A percentile compares a stretch with the other conserved stretches of the same genome.
These are phyloP conservation scores for Ceratobasidium sp. DNA, from an alignment of 1,284 basidiomycete species.

Conservation along the genomic window DNA sequence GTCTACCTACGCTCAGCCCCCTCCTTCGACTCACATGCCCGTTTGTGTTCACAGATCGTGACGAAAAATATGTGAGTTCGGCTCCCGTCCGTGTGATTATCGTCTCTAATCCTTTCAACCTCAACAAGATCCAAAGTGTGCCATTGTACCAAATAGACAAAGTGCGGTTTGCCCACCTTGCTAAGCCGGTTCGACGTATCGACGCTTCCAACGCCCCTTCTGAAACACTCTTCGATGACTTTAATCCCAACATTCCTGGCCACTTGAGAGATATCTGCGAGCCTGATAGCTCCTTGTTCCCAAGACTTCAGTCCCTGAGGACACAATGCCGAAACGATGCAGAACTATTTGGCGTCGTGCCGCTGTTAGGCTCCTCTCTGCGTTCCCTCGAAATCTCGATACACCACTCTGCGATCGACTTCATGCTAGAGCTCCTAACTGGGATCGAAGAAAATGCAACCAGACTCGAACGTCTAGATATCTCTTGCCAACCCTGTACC, in stretches of 20 bases:
- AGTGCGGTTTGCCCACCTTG: background rate
- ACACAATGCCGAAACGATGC: conserved; percentile 35
- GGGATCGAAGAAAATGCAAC: conserved; percentile 11
- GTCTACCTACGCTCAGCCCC: conserved; percentile 13
- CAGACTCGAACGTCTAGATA: conserved; percentile 13
- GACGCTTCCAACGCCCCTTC: conserved; percentile 15
- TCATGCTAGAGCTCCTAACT: conserved; percentile 21
- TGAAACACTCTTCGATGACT: conserved; percentile 18
- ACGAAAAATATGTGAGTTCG: conserved; percentile 22
- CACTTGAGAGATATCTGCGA: conserved; percentile 22
- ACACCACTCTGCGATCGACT: conserved; percentile 34
- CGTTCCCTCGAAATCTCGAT: conserved; percentile 21
- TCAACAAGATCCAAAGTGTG: conserved; percentile 26
- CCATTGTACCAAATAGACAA: conserved; percentile 32
- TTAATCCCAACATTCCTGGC: conserved; percentile 30
- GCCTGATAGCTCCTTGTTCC: conserved; percentile 6
- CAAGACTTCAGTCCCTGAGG: conserved; percentile 4
- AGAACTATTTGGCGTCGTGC: conserved; percentile 26
- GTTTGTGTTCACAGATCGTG: conserved; percentile 25
- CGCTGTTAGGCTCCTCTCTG: conserved; percentile 25
- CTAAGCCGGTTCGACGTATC: conserved; percentile 11
- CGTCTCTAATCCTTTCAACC: background rate
- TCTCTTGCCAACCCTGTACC: conserved; percentile 18
- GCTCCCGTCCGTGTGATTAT: background rate
- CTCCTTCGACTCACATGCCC: conserved; percentile 33